Base-by-base conservation (phyloP, 1,284 basidiomycete genomes). In the Ustilago nuda region DNA sequence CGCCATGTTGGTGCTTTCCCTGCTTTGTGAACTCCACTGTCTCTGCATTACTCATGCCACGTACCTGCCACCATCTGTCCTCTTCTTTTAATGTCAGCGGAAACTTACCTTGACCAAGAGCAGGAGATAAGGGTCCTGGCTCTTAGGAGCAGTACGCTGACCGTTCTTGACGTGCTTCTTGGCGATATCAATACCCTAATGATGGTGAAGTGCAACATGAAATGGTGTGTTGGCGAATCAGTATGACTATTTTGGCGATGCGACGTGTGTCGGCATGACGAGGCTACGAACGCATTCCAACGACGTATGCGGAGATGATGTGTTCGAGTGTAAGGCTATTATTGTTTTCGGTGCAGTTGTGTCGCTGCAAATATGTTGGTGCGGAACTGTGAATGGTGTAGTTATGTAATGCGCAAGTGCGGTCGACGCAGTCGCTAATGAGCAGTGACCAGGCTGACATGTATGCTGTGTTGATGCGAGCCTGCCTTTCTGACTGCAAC, bases 111-210 rank as follows among this genome's bases (percentile, higher is more conserved):
- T 98, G 88, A 99, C 96, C 77, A 99, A 92, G 86, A 98, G 91
- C 87, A 98, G 92, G 85, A 99, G 91, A 89, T 99, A 98, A 41
- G 96, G 95, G 89, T 99, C 96, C 93, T 98, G 94, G 87, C 94
- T 96, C 90, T 94, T 94, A 87, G 96, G 96, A 80, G 94, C 94
- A 82, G 93, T 93, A 84, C 96, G 92, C 87, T 91, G 89, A 85
- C 95, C 92, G 91, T 96, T 98, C 92, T 94, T 98, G 91, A 98
- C 95, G 92, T 99, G 96, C 90, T 98, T 96, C 88, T 90, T 89
- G 87, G 91, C 90, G 88, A 98, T 92, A 89, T 99, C 96, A 89
- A 98, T 98, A 93, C 96, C 96, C 95, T 95, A 80, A 32, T 17
- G 19, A 92, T 94, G 95, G 94, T 95, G 77, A 33, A 53, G 48